Conservation (phyloP, 2,329 filamentous ascomycete genomes). For the Cordyceps sp. region DNA sequence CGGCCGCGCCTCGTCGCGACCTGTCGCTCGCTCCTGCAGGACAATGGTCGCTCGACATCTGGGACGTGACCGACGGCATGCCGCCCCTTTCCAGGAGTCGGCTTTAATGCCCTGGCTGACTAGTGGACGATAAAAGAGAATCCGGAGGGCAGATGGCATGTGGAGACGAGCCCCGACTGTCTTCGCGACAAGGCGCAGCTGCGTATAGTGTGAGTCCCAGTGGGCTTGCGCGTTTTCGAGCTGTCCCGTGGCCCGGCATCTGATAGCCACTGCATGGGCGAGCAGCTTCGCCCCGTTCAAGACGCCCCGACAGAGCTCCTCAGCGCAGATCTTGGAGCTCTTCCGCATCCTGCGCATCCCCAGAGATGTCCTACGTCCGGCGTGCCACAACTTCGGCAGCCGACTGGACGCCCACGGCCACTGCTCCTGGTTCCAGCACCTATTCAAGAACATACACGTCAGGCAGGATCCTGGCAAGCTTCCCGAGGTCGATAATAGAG, state of each 20-base stretch:
- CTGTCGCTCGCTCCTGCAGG: no score
- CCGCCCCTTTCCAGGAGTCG: no score
- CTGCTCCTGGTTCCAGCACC: constrained; percentile 17
- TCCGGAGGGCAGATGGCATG: no score
- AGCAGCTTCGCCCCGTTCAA: constrained; percentile 14
- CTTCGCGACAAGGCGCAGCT: constrained; percentile 9
- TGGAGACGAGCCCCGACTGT: constrained; percentile 7
- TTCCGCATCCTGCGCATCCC: constrained; percentile 13
- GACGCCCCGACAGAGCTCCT: constrained; percentile 8
- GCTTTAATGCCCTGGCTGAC: no score
- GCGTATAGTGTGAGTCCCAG: constrained; percentile 11
- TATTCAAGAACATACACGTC: constrained; percentile 15
- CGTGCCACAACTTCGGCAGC: constrained; percentile 16
- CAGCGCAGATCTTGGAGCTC: constrained; percentile 9
- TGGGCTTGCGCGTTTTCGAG: background rate
- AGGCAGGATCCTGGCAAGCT: constrained; percentile 4
- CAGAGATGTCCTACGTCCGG: constrained; percentile 12
- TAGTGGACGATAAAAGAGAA: no score
- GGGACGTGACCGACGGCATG: no score
- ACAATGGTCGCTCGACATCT: no score
- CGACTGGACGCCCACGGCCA: constrained; percentile 9
- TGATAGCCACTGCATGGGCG: background rate
- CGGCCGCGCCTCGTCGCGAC: no score
- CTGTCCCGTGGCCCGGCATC: background rate
- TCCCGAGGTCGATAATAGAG: constrained; percentile 10